phyloP scores from a whole-genome alignment of 139 green algal genomes.

The Mychonastes homosphaera region DNA sequence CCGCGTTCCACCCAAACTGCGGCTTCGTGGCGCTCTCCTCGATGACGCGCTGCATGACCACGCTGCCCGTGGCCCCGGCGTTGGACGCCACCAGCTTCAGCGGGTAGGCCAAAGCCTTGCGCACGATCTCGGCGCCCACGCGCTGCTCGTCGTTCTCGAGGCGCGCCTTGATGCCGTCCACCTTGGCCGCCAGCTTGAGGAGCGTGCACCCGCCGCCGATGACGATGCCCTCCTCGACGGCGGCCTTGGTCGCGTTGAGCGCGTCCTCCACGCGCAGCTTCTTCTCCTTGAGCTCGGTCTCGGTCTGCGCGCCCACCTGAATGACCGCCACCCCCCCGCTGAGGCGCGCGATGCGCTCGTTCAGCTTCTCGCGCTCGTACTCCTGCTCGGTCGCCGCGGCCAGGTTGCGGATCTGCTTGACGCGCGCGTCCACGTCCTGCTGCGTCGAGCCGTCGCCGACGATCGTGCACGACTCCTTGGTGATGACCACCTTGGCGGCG shows the following conservation, averaged over 20 bases:
- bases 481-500: constrained; percentile 76
- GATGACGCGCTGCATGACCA: constrained; percentile 85
- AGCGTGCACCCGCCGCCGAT: constrained; percentile 96
- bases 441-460: constrained; percentile 83
- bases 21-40: constrained; percentile 16
- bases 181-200: constrained; percentile 73
- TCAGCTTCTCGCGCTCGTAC: constrained; percentile 99
- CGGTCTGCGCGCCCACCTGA: constrained; percentile 97
- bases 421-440: constrained; percentile 72
- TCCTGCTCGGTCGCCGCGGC: constrained; percentile 72
- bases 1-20: constrained; percentile 82
- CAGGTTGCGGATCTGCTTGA: constrained; percentile 93
- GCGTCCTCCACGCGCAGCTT: constrained; percentile 99
- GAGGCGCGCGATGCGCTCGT: constrained; percentile 94
- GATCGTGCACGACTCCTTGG: constrained; percentile 93
- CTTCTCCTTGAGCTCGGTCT: constrained; percentile 99
- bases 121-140: constrained; percentile 95
- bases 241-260: constrained; percentile 97
- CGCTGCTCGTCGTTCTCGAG: constrained; percentile 90
- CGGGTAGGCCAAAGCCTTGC: constrained; percentile 78
- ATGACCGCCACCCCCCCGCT: constrained; percentile 96
- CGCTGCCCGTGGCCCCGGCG: constrained; percentile 89
- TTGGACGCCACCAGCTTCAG: constrained; percentile 96
- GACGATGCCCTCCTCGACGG: constrained; percentile 99
- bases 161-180: constrained; percentile 72